Conservation (phyloP, 192 early-diverging fungal species). For the Lunasporangiospora selenospora region DNA sequence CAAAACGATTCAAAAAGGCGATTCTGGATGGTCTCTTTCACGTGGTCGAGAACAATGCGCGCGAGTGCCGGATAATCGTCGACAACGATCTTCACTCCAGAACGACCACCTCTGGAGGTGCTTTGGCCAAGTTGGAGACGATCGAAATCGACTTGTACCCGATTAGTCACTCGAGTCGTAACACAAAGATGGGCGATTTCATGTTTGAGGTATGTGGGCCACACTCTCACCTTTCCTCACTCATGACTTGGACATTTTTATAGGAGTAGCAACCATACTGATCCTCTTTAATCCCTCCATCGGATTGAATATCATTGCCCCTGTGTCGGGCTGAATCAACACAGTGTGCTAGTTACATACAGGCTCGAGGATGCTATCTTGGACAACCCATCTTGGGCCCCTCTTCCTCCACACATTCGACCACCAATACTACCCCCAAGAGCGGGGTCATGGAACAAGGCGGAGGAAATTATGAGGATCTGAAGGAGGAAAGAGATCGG, state of each 20-base stretch:
- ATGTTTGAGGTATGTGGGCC: slow-evolving; percentile 47
- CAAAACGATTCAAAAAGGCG: slow-evolving; percentile 32
- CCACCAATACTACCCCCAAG: too few relatives aligned
- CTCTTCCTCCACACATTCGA: too few relatives aligned
- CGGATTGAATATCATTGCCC: too few relatives aligned
- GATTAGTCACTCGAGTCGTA: slow-evolving; percentile 26
- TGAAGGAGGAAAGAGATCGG: slow-evolving; percentile 35
- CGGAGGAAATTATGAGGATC: slow-evolving; percentile 17
- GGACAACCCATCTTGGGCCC: too few relatives aligned
- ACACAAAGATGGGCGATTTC: slow-evolving; percentile 35
- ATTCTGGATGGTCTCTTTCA: slow-evolving; percentile 32
- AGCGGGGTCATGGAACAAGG: not conserved
- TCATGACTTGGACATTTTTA: too few relatives aligned
- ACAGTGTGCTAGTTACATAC: slow-evolving; percentile 34
- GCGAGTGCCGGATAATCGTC: slow-evolving; percentile 39
- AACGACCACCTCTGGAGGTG: not conserved
- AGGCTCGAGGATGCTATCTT: slow-evolving; percentile 30
- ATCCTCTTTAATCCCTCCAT: too few relatives aligned
- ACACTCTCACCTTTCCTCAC: too few relatives aligned
- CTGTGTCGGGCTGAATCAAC: too few relatives aligned
- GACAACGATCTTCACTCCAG: slow-evolving; percentile 39
- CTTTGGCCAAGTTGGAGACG: not conserved
- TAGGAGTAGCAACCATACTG: too few relatives aligned
- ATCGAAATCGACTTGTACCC: slow-evolving; percentile 33
- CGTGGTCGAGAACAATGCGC: slow-evolving; percentile 15